These are phyloP conservation scores for Cephaloascus albidus DNA, from an alignment of 805 yeast species.

Conservation along the genomic window DNA sequence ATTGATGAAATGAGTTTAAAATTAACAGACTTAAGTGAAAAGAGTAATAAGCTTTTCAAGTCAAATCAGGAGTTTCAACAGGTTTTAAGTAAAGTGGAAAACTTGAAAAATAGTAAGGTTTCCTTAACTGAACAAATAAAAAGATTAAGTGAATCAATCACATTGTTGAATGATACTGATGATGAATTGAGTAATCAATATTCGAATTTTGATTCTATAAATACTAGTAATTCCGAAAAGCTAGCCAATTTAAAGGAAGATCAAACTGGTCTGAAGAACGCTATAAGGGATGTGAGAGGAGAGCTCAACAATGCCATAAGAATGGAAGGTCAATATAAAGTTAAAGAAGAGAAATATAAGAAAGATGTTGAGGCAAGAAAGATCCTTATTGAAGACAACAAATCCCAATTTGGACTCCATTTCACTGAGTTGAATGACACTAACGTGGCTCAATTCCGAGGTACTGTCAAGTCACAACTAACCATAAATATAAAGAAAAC, in stretches of 20 bases:
- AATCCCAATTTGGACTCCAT: background rate
- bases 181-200: constrained; percentile 28
- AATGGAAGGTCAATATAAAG: constrained; percentile 46
- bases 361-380: constrained; percentile 5
- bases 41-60: constrained; percentile 57
- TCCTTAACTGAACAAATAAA: constrained; percentile 41
- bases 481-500: constrained; percentile 1
- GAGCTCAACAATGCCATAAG: constrained; percentile 28
- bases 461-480: constrained; percentile 1
- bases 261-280: no score
- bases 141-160: constrained; percentile 39
- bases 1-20: constrained; percentile 38
- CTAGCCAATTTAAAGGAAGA: constrained; percentile 11
- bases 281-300: constrained; percentile 16
- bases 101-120: constrained; percentile 35
- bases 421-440: background rate
- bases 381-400: constrained; percentile 11
- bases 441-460: background rate
- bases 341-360: constrained; percentile 26
- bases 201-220: constrained; percentile 26
- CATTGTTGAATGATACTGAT: constrained; percentile 32
- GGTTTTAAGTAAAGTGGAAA: constrained; percentile 54
- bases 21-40: constrained; percentile 43
- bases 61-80: constrained; percentile 78
- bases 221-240: constrained; percentile 12